These are phyloP conservation scores for Trichoderma sp. DNA, from an alignment of 2,329 filamentous ascomycete genomes.

Conservation along the genomic window DNA sequence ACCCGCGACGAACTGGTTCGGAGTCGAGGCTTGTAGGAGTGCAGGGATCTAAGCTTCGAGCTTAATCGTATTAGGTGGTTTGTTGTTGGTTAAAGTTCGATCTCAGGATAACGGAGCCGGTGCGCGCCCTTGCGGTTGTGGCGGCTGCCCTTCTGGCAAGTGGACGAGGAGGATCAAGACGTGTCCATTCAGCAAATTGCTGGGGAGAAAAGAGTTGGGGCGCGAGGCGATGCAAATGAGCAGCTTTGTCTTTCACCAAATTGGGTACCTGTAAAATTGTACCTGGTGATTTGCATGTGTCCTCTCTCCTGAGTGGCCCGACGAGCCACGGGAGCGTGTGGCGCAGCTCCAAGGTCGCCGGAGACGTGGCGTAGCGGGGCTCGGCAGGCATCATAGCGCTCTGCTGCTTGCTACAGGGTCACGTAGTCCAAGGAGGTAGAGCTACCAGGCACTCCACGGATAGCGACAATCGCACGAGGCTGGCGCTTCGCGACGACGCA, in stretches of 20 bases:
- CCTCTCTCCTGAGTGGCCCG: constrained; percentile 23
- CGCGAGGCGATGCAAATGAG: constrained; percentile 26
- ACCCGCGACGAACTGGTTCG: constrained; percentile 19
- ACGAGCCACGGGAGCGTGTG: constrained; percentile 19
- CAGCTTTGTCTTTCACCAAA: constrained; percentile 9
- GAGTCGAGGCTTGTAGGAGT: background rate
- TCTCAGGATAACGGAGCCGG: background rate
- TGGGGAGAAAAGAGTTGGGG: constrained; percentile 17
- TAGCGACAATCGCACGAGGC: constrained; percentile 7
- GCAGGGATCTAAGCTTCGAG: background rate
- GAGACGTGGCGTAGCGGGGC: constrained; percentile 27
- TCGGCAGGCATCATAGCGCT: constrained; percentile 14
- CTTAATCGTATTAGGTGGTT: background rate
- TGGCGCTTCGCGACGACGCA: constrained; percentile 15
- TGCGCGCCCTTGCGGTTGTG: constrained; percentile 4
- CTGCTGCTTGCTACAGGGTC: constrained; percentile 9
- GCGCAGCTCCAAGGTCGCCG: constrained; percentile 13
- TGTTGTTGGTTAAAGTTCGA: background rate
- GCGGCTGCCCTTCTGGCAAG: constrained; percentile 9
- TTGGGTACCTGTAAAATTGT: background rate
- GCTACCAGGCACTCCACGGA: background rate
- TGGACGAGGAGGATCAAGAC: constrained; percentile 1
- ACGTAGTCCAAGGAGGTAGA: constrained; percentile 16
- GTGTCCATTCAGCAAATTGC: constrained; percentile 25
- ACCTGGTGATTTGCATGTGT: constrained; percentile 22